Base-by-base conservation (phyloP, 2,329 filamentous ascomycete species). In the Escovopsis sp. region DNA sequence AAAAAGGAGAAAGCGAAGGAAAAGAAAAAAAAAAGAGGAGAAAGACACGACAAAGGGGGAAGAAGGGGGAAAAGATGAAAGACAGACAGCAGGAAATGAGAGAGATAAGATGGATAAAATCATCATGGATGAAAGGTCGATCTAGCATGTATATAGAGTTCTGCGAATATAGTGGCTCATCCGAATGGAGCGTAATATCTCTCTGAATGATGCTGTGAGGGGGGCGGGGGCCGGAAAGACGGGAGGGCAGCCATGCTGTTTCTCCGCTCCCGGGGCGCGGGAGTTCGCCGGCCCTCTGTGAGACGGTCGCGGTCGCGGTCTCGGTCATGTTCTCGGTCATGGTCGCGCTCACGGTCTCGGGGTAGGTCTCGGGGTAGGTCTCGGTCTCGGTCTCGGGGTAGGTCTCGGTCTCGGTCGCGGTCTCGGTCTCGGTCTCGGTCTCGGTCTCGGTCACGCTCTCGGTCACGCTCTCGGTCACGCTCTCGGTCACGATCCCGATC, bases 261-360 rank as follows among this genome's bases (percentile, higher is more conserved):
- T 41, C 49, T 50, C 40, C 53, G 48, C 20, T 50, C 53, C 46
- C 47, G 53, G 29, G 54, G 53, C 12, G 39, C 54, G 7, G 53
- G 54, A 39, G 52, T 55, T 38, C 53, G 52, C 12, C 51, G 50
- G 34, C 48, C 47, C n/a, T 35, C 25, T 25, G 37, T n/a, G 2
- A 38, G 15, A 2, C 27, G 27, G 27, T 29, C 27, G 2, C 27
- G 27, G 27, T 29, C 27, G 2, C 27, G 27, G 27, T 29, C 27
- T 7, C 27, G 27, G 3, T 29, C 27, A 9, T 29, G 27, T 11
- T 29, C 27, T 29, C 27, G 27, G 11, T 29, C 27, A 9, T 11
- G 27, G 3, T 29, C 27, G 2, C 27, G 27, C 3, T 29, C 27
- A 2, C 27, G 43, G 40, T 16, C 39, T 40, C n/a, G 43, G 40